Evolutionary conservation across 495 filamentous ascomycete genomes (phyloP), one percentile per base, ranked within the genome.

Genomic region (Durotheca rogersii): DNA sequence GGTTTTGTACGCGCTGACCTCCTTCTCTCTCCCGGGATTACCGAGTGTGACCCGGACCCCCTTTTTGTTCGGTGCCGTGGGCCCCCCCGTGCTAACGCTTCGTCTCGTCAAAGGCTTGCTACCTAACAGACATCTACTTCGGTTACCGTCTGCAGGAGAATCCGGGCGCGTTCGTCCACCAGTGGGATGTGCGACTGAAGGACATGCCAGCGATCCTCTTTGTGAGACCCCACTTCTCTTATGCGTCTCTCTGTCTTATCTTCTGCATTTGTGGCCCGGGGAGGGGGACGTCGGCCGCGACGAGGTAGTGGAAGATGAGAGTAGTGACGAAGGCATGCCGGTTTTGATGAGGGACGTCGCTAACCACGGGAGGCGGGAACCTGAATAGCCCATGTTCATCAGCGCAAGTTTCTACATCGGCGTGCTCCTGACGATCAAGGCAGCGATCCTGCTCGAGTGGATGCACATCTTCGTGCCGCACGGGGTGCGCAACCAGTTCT

Each of bases 361-460:
- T n/a, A n/a, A n/a, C n/a, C n/a, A n/a, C n/a, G n/a, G n/a, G n/a
- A n/a, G n/a, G n/a, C n/a, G n/a, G n/a, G n/a, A n/a, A n/a, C n/a
- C n/a, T n/a, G n/a, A n/a, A 27, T 27, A 27, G 23, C 46, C 47
- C 7, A 2, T 64, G 7, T 56, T 54, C 18, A 35, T 63, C n/a
- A 41, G 48, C 21, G 34, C 51, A 14, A 65, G 42, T n/a, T 50
- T 63, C 33, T 69, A 66, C 48, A 31, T 43, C 10, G 32, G 43
- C 11, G 47, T 47, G 16, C 58, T 70, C 27, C 30, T 65, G 0
- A 45, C 58, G 3, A 47, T 66, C 12, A 72, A 72, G 37, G 53
- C 59, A 1, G 65, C 65, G 11, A 70, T 72, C 34, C 62, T 72
- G 5, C 51, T 68, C 21, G 66, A 70, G 15, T 72, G 68, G 64